Evolutionary conservation across 116 monocot species (phyloP).

Genomic region (Trichopus zeylanicus): DNA sequence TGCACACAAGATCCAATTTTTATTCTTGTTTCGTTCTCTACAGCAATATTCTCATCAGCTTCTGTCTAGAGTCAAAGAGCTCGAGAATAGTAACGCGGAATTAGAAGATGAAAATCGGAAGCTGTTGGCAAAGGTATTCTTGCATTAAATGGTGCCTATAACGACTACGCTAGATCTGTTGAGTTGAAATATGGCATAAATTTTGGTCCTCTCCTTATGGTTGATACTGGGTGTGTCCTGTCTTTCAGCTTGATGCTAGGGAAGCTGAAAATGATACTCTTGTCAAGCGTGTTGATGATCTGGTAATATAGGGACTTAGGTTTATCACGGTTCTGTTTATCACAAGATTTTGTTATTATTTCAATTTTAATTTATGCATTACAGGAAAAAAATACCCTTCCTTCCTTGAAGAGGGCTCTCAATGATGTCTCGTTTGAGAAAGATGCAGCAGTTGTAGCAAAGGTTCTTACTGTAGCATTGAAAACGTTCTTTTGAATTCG

Average conservation of each 20-base stretch:
- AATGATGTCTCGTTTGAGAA: conserved; percentile 84
- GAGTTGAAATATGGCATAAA: too few relatives aligned
- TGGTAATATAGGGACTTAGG: conserved; percentile 27
- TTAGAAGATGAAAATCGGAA: conserved; percentile 57
- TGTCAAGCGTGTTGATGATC: conserved; percentile 43
- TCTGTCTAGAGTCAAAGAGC: conserved; percentile 41
- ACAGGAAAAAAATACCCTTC: conserved; percentile 66
- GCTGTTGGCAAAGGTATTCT: conserved; percentile 48
- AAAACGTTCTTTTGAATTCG: not conserved
- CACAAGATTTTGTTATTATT: not conserved
- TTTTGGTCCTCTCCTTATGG: not conserved
- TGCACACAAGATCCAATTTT: not conserved
- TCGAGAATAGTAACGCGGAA: conserved; percentile 54
- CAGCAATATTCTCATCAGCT: conserved; percentile 46
- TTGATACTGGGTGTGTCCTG: not conserved
- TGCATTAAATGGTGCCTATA: not conserved
- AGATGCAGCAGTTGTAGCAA: conserved; percentile 87
- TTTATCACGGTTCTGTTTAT: not conserved
- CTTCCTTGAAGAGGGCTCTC: conserved; percentile 70
- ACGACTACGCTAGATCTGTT: too few relatives aligned
- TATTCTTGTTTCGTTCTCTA: conserved; percentile 5
- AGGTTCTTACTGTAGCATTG: conserved; percentile 28
- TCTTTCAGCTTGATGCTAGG: conserved; percentile 55
- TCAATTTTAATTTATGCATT: not conserved
- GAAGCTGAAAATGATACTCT: conserved; percentile 54